phyloP scores from a whole-genome alignment of 225 moss, liverwort and hornwort genomes.

The Lunularia cruciata region DNA sequence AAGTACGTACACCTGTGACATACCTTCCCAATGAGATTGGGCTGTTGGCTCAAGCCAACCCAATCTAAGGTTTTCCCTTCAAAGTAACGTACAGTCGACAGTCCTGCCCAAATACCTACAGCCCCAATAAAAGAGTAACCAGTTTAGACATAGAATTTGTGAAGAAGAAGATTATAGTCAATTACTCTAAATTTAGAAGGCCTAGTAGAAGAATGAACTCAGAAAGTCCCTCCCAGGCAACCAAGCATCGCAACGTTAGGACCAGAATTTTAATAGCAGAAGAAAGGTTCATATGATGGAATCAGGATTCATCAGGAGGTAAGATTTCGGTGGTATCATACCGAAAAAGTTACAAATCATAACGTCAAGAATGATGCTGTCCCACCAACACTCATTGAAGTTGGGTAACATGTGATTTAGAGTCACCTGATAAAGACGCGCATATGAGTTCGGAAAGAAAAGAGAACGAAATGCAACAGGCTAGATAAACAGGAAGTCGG shows the following conservation, averaged over 20 bases:
- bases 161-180: no score
- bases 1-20: neutral
- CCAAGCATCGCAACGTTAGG: neutral
- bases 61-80: conserved; percentile 88
- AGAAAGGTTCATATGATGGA: no score
- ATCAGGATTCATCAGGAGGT: no score
- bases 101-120: conserved; percentile 89
- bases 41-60: conserved; percentile 89
- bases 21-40: conserved; percentile 82
- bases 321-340: conserved; percentile 27
- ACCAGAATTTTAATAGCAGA: no score
- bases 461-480: no score
- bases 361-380: conserved; percentile 90
- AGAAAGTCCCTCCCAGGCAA: no score
- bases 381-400: conserved; percentile 99
- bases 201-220: no score
- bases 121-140: conserved; percentile 69
- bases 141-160: no score
- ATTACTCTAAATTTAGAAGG: no score
- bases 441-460: no score
- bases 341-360: conserved; percentile 84
- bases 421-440: conserved; percentile 57
- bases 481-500: no score
- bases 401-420: conserved; percentile 96
- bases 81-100: conserved; percentile 84